phyloP scores from a whole-genome alignment of 371 early-diverging fungal species.

The Mucor lusitanicus region DNA sequence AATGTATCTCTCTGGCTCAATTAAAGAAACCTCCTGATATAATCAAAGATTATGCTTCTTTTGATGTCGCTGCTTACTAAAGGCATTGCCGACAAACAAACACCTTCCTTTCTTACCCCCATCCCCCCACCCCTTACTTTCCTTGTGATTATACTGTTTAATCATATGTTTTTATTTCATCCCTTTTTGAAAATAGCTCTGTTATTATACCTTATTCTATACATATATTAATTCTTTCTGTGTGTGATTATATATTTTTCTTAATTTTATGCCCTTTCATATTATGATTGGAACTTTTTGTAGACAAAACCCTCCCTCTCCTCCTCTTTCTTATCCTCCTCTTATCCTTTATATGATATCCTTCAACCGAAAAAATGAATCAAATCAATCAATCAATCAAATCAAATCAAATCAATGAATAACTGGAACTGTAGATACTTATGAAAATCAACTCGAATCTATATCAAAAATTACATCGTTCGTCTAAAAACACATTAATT shows the following conservation, averaged over 20 bases:
- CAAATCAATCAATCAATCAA: not conserved
- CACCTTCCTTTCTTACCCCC: not conserved
- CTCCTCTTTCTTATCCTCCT: not conserved
- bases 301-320: slow-evolving; percentile 7
- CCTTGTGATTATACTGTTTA: slow-evolving; percentile 8
- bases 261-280: not conserved
- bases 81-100: not conserved
- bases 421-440: slow-evolving; percentile 24
- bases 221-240: slow-evolving; percentile 4
- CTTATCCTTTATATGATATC: not conserved
- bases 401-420: slow-evolving; percentile 10
- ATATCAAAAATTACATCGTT: slow-evolving; percentile 2
- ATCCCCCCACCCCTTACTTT: not conserved
- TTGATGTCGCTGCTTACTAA: not conserved
- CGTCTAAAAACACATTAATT: slow-evolving; percentile 11
- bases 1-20: slow-evolving; percentile 1
- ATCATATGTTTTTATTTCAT: slow-evolving; percentile 8
- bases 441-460: not conserved
- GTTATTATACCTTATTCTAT: slow-evolving; percentile 12
- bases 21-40: slow-evolving; percentile 27
- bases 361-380: not conserved
- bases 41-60: not conserved
- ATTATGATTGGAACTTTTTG: slow-evolving; percentile 13
- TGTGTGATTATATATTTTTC: slow-evolving; percentile 13
- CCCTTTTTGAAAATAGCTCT: slow-evolving; percentile 16